phyloP scores from a whole-genome alignment of 768 basidiomycete genomes.

The Saitozyma podzolica region DNA sequence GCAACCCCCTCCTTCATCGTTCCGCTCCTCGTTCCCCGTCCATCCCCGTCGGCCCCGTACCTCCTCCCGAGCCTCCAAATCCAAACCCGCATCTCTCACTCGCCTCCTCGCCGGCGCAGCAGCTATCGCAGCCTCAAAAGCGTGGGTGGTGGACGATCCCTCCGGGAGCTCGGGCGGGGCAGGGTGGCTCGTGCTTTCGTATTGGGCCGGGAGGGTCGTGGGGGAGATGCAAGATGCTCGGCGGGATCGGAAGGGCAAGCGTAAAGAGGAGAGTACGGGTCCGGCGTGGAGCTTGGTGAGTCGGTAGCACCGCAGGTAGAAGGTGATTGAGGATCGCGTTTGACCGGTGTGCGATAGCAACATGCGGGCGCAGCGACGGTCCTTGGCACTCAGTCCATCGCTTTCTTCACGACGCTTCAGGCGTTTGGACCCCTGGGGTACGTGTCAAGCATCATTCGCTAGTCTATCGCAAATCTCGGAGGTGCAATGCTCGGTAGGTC shows the following conservation, averaged over 20 bases:
- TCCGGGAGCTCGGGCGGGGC: constrained; percentile 15
- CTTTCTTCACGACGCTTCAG: constrained; percentile 11
- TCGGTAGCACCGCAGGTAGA: not conserved
- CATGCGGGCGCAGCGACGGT: not conserved
- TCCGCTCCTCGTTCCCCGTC: constrained; percentile 7
- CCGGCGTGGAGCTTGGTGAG: not conserved
- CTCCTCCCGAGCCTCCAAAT: constrained; percentile 1
- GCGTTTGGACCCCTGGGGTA: constrained; percentile 12
- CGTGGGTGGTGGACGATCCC: constrained; percentile 24
- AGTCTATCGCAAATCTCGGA: not conserved
- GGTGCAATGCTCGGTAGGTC: not conserved
- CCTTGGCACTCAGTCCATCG: constrained; percentile 3
- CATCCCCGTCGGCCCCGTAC: constrained; percentile 4
- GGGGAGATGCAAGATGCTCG: constrained; percentile 15
- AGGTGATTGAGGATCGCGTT: not conserved
- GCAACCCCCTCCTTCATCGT: constrained; percentile 8
- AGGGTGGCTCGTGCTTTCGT: constrained; percentile 32
- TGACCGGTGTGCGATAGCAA: constrained; percentile 1
- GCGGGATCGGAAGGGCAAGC: constrained; percentile 21
- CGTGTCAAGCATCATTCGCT: not conserved
- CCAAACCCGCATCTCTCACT: constrained; percentile 2
- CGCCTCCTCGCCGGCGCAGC: constrained; percentile 27
- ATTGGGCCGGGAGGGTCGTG: constrained; percentile 28
- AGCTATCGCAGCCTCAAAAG: constrained; percentile 27
- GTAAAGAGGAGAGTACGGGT: constrained; percentile 1